A percentile compares a stretch with the other conserved stretches of the same genome.
Evolutionary conservation across 192 early-diverging fungal species (phyloP).

Genomic region (Allomyces macrogynus): DNA sequence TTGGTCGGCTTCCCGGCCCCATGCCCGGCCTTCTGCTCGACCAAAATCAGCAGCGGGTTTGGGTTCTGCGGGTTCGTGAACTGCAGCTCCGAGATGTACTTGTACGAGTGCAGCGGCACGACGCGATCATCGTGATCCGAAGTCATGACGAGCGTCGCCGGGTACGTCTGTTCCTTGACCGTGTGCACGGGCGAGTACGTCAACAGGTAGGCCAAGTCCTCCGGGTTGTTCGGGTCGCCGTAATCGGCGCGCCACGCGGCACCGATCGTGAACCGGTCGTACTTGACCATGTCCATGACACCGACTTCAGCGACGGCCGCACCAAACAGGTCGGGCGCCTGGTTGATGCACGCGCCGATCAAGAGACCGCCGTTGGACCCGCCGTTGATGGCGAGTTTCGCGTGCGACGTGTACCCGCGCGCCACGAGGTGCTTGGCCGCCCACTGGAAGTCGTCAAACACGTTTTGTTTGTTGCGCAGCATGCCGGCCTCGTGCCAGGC

Average conservation of each 20-base stretch:
- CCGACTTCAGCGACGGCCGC: conserved; percentile 41
- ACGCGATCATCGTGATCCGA: conserved; percentile 53
- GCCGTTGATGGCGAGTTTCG: conserved; percentile 37
- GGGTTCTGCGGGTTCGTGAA: conserved; percentile 22
- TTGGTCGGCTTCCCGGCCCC: conserved; percentile 43
- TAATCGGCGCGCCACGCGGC: conserved; percentile 46
- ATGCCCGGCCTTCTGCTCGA: conserved; percentile 50
- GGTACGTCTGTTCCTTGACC: conserved; percentile 25
- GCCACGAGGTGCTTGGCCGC: conserved; percentile 38
- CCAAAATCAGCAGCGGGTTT: conserved; percentile 33
- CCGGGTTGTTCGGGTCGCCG: conserved; percentile 39
- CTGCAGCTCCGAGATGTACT: conserved; percentile 41
- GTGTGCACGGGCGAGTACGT: conserved; percentile 54
- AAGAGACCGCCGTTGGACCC: conserved; percentile 53
- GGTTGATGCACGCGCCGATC: conserved; percentile 47
- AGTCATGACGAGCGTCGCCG: conserved; percentile 36
- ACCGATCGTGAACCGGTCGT: conserved; percentile 64
- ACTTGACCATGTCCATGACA: conserved; percentile 49
- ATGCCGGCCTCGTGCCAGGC: conserved; percentile 30
- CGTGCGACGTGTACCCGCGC: conserved; percentile 30
- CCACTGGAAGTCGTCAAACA: conserved; percentile 54
- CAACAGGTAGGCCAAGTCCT: conserved; percentile 37
- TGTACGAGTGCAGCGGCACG: conserved; percentile 43
- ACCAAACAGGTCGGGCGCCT: conserved; percentile 53
- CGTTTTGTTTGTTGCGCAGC: conserved; percentile 45